Evolutionary conservation across 169 alveolate species (phyloP), one percentile per base, ranked within the genome.

Genomic region (Plasmodium sp.): DNA sequence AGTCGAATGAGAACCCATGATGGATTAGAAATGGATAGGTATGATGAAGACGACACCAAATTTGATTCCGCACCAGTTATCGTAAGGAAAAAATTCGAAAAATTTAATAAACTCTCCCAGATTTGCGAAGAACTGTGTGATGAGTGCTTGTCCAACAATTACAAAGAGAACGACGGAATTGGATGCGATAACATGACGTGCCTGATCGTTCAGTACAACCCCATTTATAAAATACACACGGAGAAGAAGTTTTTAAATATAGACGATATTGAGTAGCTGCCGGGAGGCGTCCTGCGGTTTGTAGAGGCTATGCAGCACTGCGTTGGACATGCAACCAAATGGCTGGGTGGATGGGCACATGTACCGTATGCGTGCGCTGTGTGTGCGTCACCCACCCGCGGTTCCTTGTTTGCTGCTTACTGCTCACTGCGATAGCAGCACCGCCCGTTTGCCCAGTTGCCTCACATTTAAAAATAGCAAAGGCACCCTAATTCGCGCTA

Each of bases 171-270:
- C 75, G 99, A 97, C 83, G 99, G 99, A 33, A 96, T 97, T 48
- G 99, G 99, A 0, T 98, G 99, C 84, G 99, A 98, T 95, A 99
- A 99, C 90, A 99, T 98, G 99, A 98, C 99, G 16, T 95, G 97
- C 67, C 96, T 98, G 84, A 96, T 98, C 18, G 99, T 98, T 18
- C 95, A 94, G 58, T 93, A 97, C 43, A 97, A 96, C 9, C 97
- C 96, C 39, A 51, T 80, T 54, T 92, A 91, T 79, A 90, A 95
- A 75, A 92, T 80, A 43, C 94, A 96, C 7, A 91, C 92, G 6
- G 92, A 91, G 56, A 83, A 83, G 79, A 91, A 84, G 62, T 91
- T 83, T 75, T 67, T 91, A 31, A 84, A 91, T 73, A 91, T 83
- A 22, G 92, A 83, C 58, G 92, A 91, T 3, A 83, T 91, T 73